Evolutionary conservation across 257 asterid species (phyloP).

Genomic region (Lantana camara): DNA sequence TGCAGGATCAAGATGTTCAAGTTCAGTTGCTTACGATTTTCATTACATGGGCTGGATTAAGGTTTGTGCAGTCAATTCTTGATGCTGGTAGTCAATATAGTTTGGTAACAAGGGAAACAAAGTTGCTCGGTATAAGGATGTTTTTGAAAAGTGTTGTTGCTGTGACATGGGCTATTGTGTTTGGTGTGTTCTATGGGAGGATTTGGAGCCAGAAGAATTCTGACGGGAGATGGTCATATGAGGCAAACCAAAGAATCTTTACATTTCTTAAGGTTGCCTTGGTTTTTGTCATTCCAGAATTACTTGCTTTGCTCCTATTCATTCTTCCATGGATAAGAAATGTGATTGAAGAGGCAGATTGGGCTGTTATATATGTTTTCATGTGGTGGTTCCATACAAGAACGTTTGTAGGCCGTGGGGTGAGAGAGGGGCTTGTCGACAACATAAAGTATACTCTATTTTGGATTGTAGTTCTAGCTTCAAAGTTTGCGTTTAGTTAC

Average conservation of each 20-base stretch:
- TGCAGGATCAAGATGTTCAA: slow-evolving; percentile 69
- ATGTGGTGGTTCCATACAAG: slow-evolving; percentile 94
- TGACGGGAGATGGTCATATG: slow-evolving; percentile 70
- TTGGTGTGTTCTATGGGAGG: slow-evolving; percentile 75
- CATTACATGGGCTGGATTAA: slow-evolving; percentile 91
- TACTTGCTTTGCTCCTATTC: slow-evolving; percentile 71
- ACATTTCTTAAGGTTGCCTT: slow-evolving; percentile 74
- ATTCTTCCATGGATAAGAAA: slow-evolving; percentile 85
- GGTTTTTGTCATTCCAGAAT: slow-evolving; percentile 72
- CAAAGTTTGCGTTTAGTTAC: slow-evolving; percentile 80
- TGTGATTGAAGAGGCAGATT: slow-evolving; percentile 67
- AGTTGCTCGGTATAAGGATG: slow-evolving; percentile 83
- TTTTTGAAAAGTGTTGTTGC: slow-evolving; percentile 83
- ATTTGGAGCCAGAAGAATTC: slow-evolving; percentile 87
- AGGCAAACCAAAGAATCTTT: slow-evolving; percentile 64
- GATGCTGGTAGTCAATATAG: slow-evolving; percentile 99
- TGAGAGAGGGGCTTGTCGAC: slow-evolving; percentile 87
- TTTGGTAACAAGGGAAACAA: slow-evolving; percentile 74
- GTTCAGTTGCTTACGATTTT: slow-evolving; percentile 80
- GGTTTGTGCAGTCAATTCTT: slow-evolving; percentile 81
- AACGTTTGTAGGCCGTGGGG: slow-evolving; percentile 83
- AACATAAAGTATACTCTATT: slow-evolving; percentile 70
- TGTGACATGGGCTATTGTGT: slow-evolving; percentile 69
- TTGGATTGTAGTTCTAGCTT: slow-evolving; percentile 67
- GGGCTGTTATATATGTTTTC: slow-evolving; percentile 54